Evolutionary conservation across 169 alveolate genomes (phyloP).

Genomic region (Eimeria sp.): DNA sequence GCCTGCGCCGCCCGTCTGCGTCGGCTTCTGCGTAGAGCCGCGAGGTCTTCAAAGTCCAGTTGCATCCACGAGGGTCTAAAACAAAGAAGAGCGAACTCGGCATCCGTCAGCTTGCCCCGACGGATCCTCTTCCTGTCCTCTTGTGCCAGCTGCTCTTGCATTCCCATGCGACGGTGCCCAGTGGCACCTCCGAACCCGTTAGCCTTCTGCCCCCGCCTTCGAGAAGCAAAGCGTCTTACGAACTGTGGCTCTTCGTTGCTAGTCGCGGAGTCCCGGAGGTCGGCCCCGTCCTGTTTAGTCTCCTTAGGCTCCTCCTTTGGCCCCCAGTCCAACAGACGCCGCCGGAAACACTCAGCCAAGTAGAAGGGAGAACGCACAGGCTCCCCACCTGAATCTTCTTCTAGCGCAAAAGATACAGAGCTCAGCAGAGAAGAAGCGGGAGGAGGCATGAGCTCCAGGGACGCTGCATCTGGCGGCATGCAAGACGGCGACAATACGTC

Average conservation of each 20-base stretch:
- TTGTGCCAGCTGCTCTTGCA: conserved; percentile 69
- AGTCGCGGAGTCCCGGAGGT: not conserved
- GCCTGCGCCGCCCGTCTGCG: conserved; percentile 78
- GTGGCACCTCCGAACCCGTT: conserved; percentile 2
- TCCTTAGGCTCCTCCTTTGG: conserved; percentile 8
- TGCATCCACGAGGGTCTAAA: conserved; percentile 76
- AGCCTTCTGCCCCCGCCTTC: conserved; percentile 16
- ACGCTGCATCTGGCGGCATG: conserved; percentile 80
- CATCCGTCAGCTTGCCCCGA: conserved; percentile 80
- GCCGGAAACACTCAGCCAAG: conserved; percentile 70
- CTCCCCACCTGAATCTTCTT: conserved; percentile 43
- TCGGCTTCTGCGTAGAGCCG: conserved; percentile 40
- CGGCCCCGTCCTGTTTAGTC: not conserved
- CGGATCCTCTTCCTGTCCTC: conserved; percentile 76
- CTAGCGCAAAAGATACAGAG: conserved; percentile 26
- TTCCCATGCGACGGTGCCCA: conserved; percentile 63
- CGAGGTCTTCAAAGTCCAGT: conserved; percentile 60
- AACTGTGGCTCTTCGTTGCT: conserved; percentile 2
- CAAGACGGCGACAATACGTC: conserved; percentile 71
- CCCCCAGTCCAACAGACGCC: conserved; percentile 56
- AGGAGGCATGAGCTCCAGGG: conserved; percentile 77
- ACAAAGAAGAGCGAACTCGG: conserved; percentile 76
- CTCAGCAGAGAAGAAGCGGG: conserved; percentile 66
- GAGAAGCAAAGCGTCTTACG: conserved; percentile 49
- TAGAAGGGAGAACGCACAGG: conserved; percentile 72